phyloP scores from a whole-genome alignment of 495 filamentous ascomycete genomes.

The Daldinia concentrica region DNA sequence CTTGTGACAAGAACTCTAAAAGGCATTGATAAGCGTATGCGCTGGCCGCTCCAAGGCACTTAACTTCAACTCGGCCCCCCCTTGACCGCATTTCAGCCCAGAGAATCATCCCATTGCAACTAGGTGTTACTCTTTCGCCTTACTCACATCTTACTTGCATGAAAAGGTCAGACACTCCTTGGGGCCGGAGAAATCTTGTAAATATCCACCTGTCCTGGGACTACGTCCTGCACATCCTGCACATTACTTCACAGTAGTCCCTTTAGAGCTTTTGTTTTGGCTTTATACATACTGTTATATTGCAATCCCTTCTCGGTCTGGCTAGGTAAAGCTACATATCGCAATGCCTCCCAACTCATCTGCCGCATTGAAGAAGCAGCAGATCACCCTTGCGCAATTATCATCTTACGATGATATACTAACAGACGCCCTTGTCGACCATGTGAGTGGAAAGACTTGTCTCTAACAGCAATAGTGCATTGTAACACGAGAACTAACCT shows the following conservation, averaged over 20 bases:
- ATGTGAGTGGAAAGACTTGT: slow-evolving; percentile 66
- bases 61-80: slow-evolving; percentile 30
- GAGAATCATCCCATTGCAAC: slow-evolving; percentile 15
- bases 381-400: slow-evolving; percentile 84
- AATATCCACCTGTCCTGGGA: slow-evolving; percentile 10
- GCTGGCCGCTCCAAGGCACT: slow-evolving; percentile 25
- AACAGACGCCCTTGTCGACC: slow-evolving; percentile 94
- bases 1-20: slow-evolving; percentile 40
- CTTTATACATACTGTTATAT: slow-evolving; percentile 2
- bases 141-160: slow-evolving; percentile 38
- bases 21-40: slow-evolving; percentile 22
- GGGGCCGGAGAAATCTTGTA: slow-evolving; percentile 11
- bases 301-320: not conserved
- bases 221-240: not conserved
- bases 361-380: slow-evolving; percentile 66
- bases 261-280: not conserved
- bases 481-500: slow-evolving; percentile 13
- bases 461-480: slow-evolving; percentile 36
- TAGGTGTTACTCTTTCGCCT: slow-evolving; percentile 25
- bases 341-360: slow-evolving; percentile 56
- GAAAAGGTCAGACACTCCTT: slow-evolving; percentile 14
- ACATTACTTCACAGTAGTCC: not conserved
- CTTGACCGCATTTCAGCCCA: slow-evolving; percentile 29
- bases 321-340: slow-evolving; percentile 11
- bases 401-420: slow-evolving; percentile 95